Evolutionary conservation across 441 rosid species (phyloP), one percentile per base, ranked within the genome.

Genomic region (Euphorbia corollata): DNA sequence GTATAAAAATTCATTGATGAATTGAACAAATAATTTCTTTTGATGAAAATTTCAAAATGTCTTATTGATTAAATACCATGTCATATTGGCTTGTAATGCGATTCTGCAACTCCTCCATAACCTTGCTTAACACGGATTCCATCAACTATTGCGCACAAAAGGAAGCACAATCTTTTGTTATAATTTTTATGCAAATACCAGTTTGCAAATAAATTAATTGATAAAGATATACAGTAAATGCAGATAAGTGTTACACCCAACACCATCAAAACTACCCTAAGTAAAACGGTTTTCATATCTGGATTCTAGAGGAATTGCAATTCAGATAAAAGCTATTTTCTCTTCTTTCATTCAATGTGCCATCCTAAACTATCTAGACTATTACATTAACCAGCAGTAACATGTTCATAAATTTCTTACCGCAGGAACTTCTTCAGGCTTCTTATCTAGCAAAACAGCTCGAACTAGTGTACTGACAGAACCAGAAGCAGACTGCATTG

Each of bases 101-200:
- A 61, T 81, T 80, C 80, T 91, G 96, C 75, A 91, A 91, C 85
- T 86, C 97, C 79, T 94, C 74, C 32, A 79, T 88, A 61, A 94
- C 88, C 79, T 87, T 89, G 63, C 87, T 84, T 61, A 94, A 84
- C 61, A 94, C 87, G 18, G 96, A 85, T 82, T 94, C 97, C 79
- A 91, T 92, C 81, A 91, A 71, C 97, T 94, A 78, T 72, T 59
- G 54, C 74, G 69, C 57, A 71, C 61, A 67, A 59, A 65, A 64
- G 66, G 19, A 5, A 62, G 15, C 13, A 69, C 64, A 59, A 56
- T 30, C 57, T 34, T 41, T 13, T 27, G 65, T 81, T 32, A 8
- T 13, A 39, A 67, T 15, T 54, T 12, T 43, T 22, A 41, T 15
- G 36, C n/a, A 47, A n/a, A 47, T 2, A 47, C n/a, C 51, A 13